Evolutionary conservation across 2,329 filamentous ascomycete species (phyloP), one percentile per base, ranked within the genome.

Genomic region (Berkeleyomyces basicola): DNA sequence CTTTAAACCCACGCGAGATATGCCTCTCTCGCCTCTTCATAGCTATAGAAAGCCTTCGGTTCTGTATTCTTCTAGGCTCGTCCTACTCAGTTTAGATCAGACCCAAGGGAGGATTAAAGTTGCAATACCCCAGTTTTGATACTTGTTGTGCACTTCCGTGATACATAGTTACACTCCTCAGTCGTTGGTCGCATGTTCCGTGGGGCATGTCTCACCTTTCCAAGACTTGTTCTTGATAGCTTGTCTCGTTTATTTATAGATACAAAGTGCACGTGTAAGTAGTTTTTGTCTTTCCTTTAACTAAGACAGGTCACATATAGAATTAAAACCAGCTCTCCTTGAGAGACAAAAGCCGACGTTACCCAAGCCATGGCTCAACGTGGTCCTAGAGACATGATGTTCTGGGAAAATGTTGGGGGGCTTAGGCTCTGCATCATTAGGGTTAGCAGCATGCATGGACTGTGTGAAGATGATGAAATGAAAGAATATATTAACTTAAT

Each of bases 1-100:
- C 61, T 60, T 14, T 44, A 42, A 23, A 43, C 33, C 59, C 57
- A 63, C 42, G 66, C 14, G 57, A 59, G 59, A 64, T 62, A 59
- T 61, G 44, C 53, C 61, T 31, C 31, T 7, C 49, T 37, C 11
- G 47, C 14, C 11, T 23, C 10, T 33, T 33, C 7, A 23, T 16
- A 36, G n/a, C 16, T 33, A 51, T 16, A 33, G 47, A 51, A 16
- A 51, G 47, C 31, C 47, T 43, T 43, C 16, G 10, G 10, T 23
- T 33, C 7, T 51, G 23, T 33, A 31, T 33, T 23, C 23, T 23
- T 23, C 23, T 23, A 23, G 23, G 23, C 23, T 23, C 23, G 23
- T 23, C 23, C 23, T 2, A 2, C 23, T 23, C 2, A 23, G 23
- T 2, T 23, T 23, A 23, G 23, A 23, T 23, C 23, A 23, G 23